A percentile compares a stretch with the other conserved stretches of the same genome.
These are phyloP conservation scores for Lepiota brunneoincarnata DNA, from an alignment of 768 basidiomycete genomes.

Conservation along the genomic window DNA sequence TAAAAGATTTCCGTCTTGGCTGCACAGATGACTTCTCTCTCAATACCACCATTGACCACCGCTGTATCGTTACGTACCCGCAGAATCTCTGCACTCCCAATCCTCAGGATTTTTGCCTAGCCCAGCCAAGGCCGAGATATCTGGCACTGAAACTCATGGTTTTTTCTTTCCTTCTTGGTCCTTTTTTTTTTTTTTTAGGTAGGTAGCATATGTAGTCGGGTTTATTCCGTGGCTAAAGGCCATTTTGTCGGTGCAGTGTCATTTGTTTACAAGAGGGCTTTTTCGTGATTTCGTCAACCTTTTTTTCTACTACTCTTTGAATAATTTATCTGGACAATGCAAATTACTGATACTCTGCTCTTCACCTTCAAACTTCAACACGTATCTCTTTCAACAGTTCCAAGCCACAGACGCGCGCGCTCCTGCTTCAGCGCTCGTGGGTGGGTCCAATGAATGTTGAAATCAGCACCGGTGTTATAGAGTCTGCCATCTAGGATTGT, in stretches of 20 bases:
- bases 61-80: slow-evolving; percentile 8
- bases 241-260: slow-evolving; percentile 10
- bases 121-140: slow-evolving; percentile 10
- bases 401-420: neutral
- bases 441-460: too few species aligned
- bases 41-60: neutral
- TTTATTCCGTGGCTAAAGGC: slow-evolving; percentile 5
- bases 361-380: neutral
- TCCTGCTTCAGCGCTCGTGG: neutral
- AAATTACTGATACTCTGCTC: slow-evolving; percentile 2
- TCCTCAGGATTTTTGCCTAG: slow-evolving; percentile 1
- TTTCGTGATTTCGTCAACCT: slow-evolving; percentile 1
- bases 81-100: neutral
- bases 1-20: slow-evolving; percentile 5
- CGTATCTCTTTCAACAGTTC: neutral
- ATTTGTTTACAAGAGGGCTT: neutral
- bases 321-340: slow-evolving; percentile 10
- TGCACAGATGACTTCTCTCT: neutral
- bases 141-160: slow-evolving; percentile 1
- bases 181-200: slow-evolving; percentile 6
- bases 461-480: too few species aligned
- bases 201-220: slow-evolving; percentile 12
- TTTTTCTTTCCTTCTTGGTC: slow-evolving; percentile 1
- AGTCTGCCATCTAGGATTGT: too few species aligned
- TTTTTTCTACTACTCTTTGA: slow-evolving; percentile 3